A percentile compares a stretch with the other conserved stretches of the same genome.
Evolutionary conservation across 306 rosid species (phyloP).

Genomic region (Abrus precatorius): DNA sequence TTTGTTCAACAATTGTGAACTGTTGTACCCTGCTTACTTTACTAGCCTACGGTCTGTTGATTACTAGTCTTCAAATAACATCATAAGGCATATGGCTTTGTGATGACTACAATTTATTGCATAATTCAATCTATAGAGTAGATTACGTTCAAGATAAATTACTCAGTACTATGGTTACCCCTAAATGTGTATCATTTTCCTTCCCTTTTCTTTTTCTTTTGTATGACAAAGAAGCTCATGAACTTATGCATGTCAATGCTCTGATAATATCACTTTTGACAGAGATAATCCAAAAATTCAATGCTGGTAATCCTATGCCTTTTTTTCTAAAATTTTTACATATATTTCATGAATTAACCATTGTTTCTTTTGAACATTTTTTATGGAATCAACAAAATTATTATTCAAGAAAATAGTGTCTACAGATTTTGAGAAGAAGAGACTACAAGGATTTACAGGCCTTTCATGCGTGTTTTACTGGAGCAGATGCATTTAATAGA

Average conservation of each 20-base stretch:
- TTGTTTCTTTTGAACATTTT: neutral
- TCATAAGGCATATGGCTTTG: neutral
- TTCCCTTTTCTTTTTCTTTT: neutral
- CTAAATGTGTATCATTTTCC: neutral
- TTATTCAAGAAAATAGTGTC: neutral
- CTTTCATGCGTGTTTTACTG: constrained; percentile 13
- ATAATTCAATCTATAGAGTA: neutral
- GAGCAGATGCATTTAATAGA: neutral
- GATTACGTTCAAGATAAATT: neutral
- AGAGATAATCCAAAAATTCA: neutral
- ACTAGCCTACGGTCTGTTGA: constrained; percentile 12
- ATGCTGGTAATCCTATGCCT: neutral
- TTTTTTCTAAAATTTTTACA: neutral
- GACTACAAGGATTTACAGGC: neutral
- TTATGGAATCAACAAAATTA: neutral
- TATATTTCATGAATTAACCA: neutral
- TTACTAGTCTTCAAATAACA: constrained; percentile 18
- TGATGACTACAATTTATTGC: neutral
- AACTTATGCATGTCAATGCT: constrained; percentile 1
- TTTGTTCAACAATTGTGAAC: constrained; percentile 5
- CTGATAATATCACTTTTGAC: neutral
- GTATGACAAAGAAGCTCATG: constrained; percentile 5
- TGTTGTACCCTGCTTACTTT: constrained; percentile 1
- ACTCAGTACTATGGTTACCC: neutral
- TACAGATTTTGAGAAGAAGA: neutral